Evolutionary conservation across 805 yeast genomes (phyloP), one percentile per base, ranked within the genome.

Genomic region (Candida lessepsii): DNA sequence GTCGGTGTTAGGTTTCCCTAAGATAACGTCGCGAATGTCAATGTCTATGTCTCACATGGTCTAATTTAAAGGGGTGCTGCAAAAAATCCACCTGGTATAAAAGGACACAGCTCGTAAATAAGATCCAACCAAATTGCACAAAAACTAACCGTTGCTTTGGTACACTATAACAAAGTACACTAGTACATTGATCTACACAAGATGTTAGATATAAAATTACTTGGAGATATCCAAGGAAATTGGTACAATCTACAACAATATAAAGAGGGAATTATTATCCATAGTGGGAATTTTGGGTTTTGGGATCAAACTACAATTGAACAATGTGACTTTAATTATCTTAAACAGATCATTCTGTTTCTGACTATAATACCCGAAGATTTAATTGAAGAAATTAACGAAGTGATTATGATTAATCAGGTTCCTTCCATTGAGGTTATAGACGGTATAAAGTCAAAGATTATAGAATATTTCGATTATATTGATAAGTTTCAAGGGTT

Each of bases 261-360:
- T 24, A 32, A 40, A 7, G 44, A 36, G 6, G 63, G 58, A 24
- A 34, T 75, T 16, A 71, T 83, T 19, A 66, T 83, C 10, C 89
- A 83, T 53, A 80, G 87, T 3, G 90, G 91, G n/a, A 81, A 80
- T 45, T 84, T 83, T 63, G 95, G 95, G 9, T 83, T 85, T 55
- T 78, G 84, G 61, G 85, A 83, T 51, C 61, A 61, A 25, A 74
- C 71, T 13, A 75, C 84, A 30, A 69, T 83, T 5, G 42, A 63
- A 58, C 16, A 63, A 67, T 51, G 80, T 78, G 55, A 81, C 73
- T 52, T 77, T 71, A 44, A 48, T 37, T 81, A 76, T 51, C 60
- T 78, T 32, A 73, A 85, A 46, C 85, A 80, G 50, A 75, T 83
- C 23, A 83, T 83, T 9, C 82, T 81, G 42, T 81, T 80, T 49